Percentiles rank a stretch among this genome's conserved stretches.
Conservation (phyloP, 139 green algal species). For the Yamagishiella unicocca region DNA sequence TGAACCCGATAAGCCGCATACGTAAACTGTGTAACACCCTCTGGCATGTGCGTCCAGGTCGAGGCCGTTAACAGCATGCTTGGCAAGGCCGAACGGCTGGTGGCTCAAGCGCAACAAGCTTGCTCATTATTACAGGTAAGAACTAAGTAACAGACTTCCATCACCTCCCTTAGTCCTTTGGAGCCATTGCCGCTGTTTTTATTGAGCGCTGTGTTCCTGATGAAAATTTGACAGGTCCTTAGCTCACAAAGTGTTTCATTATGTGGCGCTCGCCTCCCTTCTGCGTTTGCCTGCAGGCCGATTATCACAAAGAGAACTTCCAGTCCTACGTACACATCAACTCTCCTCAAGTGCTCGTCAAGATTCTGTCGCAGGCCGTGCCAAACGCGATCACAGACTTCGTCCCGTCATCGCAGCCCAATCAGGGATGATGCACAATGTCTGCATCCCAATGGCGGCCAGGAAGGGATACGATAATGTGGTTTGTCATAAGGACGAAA, state of each 20-base stretch:
- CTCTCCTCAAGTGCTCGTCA: conserved; percentile 32
- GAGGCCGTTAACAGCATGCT: conserved; percentile 19
- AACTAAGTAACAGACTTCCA: too few relatives aligned
- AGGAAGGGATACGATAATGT: too few relatives aligned
- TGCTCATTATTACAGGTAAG: conserved; percentile 26
- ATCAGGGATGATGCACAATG: not conserved
- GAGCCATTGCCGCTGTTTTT: too few relatives aligned
- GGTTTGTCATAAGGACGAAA: too few relatives aligned
- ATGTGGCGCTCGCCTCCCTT: too few relatives aligned
- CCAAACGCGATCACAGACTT: not conserved
- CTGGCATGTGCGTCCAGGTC: conserved; percentile 28
- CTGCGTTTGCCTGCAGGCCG: conserved; percentile 6
- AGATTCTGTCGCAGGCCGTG: conserved; percentile 30
- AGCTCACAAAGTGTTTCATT: too few relatives aligned
- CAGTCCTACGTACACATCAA: conserved; percentile 29
- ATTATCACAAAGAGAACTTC: conserved; percentile 44
- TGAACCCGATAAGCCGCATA: too few relatives aligned
- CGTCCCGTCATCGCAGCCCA: conserved; percentile 9
- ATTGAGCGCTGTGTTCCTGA: too few relatives aligned
- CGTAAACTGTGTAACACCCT: too few relatives aligned
- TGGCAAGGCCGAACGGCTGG: conserved; percentile 19
- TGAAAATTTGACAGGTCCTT: too few relatives aligned
- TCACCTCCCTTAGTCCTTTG: too few relatives aligned
- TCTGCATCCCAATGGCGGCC: too few relatives aligned
- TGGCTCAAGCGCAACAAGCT: not conserved